These are phyloP conservation scores for Aureoboletus auriporus DNA, from an alignment of 768 basidiomycete species.

Conservation along the genomic window DNA sequence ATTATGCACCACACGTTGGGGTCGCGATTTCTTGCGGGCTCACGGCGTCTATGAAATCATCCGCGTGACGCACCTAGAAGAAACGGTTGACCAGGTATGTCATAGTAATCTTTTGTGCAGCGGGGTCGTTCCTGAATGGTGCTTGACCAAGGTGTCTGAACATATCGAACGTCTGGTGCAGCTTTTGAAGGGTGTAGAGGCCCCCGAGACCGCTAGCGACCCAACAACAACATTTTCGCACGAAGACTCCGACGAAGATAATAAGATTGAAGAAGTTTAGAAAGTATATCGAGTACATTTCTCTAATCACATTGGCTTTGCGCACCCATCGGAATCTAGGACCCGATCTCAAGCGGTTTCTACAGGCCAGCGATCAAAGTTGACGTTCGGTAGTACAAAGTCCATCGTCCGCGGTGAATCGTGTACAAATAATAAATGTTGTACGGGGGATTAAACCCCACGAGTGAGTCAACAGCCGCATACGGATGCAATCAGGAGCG, in stretches of 20 bases:
- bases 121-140: not conserved
- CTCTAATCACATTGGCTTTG: conserved; percentile 8
- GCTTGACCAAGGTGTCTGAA: conserved; percentile 61
- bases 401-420: not conserved
- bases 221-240: conserved; percentile 15
- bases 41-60: conserved; percentile 88
- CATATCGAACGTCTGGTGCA: conserved; percentile 86
- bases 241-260: conserved; percentile 53
- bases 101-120: not conserved
- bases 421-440: not conserved
- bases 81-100: conserved; percentile 72
- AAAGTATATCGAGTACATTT: conserved; percentile 15
- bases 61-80: conserved; percentile 69
- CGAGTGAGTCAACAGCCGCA: conserved; percentile 21
- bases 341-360: not conserved
- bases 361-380: not conserved
- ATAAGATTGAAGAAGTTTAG: conserved; percentile 74
- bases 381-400: not conserved
- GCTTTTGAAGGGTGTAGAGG: conserved; percentile 79
- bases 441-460: conserved; percentile 5
- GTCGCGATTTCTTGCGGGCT: conserved; percentile 72
- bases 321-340: not conserved
- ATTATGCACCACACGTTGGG: conserved; percentile 86
- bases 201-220: conserved; percentile 41
- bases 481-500: conserved; percentile 12